These are phyloP conservation scores for Pseudogymnoascus sp. DNA, from an alignment of 2,329 filamentous ascomycete genomes.

Conservation along the genomic window DNA sequence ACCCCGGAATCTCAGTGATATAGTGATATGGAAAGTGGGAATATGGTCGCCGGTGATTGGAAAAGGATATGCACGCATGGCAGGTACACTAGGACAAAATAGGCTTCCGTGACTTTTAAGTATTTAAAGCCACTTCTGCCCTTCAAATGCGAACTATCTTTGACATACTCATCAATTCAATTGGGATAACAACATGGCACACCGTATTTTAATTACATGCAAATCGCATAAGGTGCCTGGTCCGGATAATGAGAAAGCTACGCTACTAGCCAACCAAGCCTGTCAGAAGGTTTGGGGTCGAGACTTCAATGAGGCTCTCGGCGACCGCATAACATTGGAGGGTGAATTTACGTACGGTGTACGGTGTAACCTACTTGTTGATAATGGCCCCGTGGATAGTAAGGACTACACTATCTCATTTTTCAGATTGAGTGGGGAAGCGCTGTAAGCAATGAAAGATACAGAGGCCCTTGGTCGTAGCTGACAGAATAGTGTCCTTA, in stretches of 20 bases:
- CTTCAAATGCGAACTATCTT: background rate
- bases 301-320: constrained; percentile 12
- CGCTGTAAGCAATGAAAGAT: constrained; percentile 11
- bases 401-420: constrained; percentile 9
- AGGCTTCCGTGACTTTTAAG: background rate
- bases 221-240: constrained; percentile 16
- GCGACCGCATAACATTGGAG: constrained; percentile 13
- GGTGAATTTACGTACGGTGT: constrained; percentile 11
- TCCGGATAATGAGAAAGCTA: constrained; percentile 10
- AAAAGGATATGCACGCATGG: background rate
- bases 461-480: background rate
- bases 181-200: constrained; percentile 8
- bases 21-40: background rate
- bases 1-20: background rate
- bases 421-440: constrained; percentile 11
- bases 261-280: constrained; percentile 13
- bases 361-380: constrained; percentile 12
- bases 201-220: constrained; percentile 11
- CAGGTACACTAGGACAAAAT: background rate
- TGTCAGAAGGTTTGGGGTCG: constrained; percentile 14
- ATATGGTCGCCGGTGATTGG: background rate
- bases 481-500: constrained; percentile 7
- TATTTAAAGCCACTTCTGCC: background rate
- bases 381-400: constrained; percentile 12
- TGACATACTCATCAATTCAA: background rate